phyloP scores from a whole-genome alignment of 768 basidiomycete species.

The Suillus hirtellus region DNA sequence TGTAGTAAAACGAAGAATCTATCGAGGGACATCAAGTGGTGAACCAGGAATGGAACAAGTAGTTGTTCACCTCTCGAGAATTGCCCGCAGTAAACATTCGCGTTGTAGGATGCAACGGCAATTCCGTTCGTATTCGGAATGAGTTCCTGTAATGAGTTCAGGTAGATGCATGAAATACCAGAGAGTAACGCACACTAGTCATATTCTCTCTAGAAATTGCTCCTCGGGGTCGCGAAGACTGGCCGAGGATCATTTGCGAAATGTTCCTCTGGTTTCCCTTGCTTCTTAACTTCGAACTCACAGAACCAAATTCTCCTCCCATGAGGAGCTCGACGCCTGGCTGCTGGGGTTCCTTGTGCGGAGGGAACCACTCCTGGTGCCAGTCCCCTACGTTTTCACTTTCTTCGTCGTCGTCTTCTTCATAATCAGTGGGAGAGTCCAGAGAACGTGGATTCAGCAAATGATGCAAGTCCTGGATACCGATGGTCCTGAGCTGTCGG shows the following conservation, averaged over 20 bases:
- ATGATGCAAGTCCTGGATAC: slow-evolving; percentile 28
- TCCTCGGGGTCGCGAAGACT: slow-evolving; percentile 37
- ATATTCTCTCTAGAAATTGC: slow-evolving; percentile 51
- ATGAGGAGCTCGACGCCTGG: slow-evolving; percentile 65
- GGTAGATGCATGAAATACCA: not conserved
- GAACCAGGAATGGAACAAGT: slow-evolving; percentile 8
- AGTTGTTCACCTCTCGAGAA: slow-evolving; percentile 63
- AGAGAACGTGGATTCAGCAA: slow-evolving; percentile 18
- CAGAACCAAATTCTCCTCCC: slow-evolving; percentile 79
- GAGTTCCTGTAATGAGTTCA: slow-evolving; percentile 48
- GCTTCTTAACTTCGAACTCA: slow-evolving; percentile 50
- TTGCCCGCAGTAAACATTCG: slow-evolving; percentile 85
- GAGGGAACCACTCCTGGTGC: slow-evolving; percentile 35
- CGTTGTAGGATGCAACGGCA: slow-evolving; percentile 68
- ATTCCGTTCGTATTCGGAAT: slow-evolving; percentile 82
- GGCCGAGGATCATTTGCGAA: slow-evolving; percentile 48
- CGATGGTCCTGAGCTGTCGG: slow-evolving; percentile 16
- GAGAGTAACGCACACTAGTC: slow-evolving; percentile 45
- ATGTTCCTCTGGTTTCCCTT: slow-evolving; percentile 47
- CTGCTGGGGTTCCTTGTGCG: slow-evolving; percentile 58
- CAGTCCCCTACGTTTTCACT: slow-evolving; percentile 23
- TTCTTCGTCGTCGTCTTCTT: slow-evolving; percentile 40
- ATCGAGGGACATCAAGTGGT: slow-evolving; percentile 9
- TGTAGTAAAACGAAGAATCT: slow-evolving; percentile 94
- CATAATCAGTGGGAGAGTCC: slow-evolving; percentile 36